Percentiles rank a stretch among this genome's conserved stretches.
These are phyloP conservation scores for Nepenthes alata DNA, from an alignment of 179 eudicot genomes.

Conservation along the genomic window DNA sequence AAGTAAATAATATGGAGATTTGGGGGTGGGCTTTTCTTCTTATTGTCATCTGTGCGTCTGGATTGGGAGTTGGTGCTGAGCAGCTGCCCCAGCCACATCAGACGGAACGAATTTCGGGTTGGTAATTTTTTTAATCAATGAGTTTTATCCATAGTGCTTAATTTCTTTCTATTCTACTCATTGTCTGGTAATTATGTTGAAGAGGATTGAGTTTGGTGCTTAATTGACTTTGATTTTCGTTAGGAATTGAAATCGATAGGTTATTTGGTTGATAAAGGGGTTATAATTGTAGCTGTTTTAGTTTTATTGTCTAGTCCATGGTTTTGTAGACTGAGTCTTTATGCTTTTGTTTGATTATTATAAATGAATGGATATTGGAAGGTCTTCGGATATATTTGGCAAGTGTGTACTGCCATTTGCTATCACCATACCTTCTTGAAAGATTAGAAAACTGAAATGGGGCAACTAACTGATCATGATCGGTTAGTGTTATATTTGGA, in stretches of 20 bases:
- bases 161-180: too few relatives aligned
- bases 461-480: too few relatives aligned
- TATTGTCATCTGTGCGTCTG: conserved; percentile 6
- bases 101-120: conserved; percentile 34
- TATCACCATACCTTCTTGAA: too few relatives aligned
- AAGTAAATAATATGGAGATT: conserved; percentile 12
- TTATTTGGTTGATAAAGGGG: not conserved
- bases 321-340: conserved; percentile 1
- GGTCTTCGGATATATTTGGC: not conserved
- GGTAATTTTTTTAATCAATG: not conserved
- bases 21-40: conserved; percentile 20
- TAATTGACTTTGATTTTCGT: not conserved
- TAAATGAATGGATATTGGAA: not conserved
- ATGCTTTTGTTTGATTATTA: conserved; percentile 3
- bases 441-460: too few relatives aligned
- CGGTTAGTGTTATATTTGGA: too few relatives aligned
- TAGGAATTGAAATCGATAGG: conserved; percentile 9
- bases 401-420: too few relatives aligned
- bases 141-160: not conserved
- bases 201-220: not conserved
- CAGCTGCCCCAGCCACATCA: conserved; percentile 9
- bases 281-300: too few relatives aligned
- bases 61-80: conserved; percentile 14
- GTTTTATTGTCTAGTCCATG: too few relatives aligned
- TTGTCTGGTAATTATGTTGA: too few relatives aligned